phyloP scores from a whole-genome alignment of 768 basidiomycete genomes.

The Kwoniella dejecticola region DNA sequence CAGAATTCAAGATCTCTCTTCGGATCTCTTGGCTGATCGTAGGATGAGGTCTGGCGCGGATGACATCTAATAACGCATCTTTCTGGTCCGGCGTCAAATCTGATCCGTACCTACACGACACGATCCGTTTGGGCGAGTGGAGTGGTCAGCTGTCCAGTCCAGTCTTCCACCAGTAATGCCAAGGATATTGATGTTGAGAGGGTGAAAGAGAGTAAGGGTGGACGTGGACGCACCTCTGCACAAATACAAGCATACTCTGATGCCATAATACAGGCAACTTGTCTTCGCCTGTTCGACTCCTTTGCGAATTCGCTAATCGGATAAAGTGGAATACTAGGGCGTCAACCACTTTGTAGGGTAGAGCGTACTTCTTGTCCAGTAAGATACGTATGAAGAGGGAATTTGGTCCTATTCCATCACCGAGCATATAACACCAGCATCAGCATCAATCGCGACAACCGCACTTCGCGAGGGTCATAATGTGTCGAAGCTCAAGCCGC shows the following conservation, averaged over 20 bases:
- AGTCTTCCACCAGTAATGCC: too few species aligned
- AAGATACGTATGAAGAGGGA: conserved; percentile 96
- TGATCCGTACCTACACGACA: conserved; percentile 74
- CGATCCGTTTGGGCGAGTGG: background rate
- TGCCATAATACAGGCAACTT: conserved; percentile 98
- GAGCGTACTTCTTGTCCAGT: conserved; percentile 94
- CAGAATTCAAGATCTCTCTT: conserved; percentile 82
- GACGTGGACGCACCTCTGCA: conserved; percentile 68
- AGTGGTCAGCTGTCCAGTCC: too few species aligned
- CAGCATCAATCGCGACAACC: too few species aligned
- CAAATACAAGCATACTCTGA: conserved; percentile 90
- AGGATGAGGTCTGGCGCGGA: conserved; percentile 79
- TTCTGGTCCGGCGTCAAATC: conserved; percentile 97
- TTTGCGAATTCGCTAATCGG: conserved; percentile 80
- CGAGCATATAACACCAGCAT: background rate
- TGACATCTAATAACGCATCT: conserved; percentile 90
- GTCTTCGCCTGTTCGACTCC: conserved; percentile 68
- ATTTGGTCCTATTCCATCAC: conserved; percentile 67
- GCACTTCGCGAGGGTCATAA: too few species aligned
- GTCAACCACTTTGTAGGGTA: conserved; percentile 97
- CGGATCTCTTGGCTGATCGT: conserved; percentile 88
- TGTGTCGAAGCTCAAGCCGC: conserved; percentile 15
- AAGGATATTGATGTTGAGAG: too few species aligned
- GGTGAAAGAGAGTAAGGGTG: background rate
- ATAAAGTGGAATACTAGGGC: conserved; percentile 98